Base-by-base conservation (phyloP, 1,284 basidiomycete genomes). In the Ceratobasidium sp. region DNA sequence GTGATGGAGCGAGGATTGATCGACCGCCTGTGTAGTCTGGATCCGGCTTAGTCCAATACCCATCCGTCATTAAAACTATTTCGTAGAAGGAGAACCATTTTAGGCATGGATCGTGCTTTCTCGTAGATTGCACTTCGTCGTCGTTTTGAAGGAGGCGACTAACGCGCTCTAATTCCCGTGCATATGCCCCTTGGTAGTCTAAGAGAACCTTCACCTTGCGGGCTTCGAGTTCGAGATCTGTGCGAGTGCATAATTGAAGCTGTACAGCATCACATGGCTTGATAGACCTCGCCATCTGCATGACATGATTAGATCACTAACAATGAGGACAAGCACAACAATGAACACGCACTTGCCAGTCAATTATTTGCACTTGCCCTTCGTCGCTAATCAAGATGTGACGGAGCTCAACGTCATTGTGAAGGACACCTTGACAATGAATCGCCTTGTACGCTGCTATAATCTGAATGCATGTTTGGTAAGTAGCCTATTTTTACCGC, bases 301-400 rank as follows among this genome's bases (percentile, higher is more conserved):
- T 81, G 74, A 88, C 87, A 75, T 87, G 82, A 71, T 85, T 81
- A 35, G 20, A 12, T 55, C 25, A 55, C 3, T 12, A 31, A 38
- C n/a, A 55, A 32, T 32, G 7, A 2, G 17, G 6, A 32, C 15
- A 35, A 22, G 22, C 31, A 55, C 34, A 55, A 32, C 12, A 55
- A 20, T 15, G 10, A 3, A 17, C 17, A 20, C 32, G 15, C 27
- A 55, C 77, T 47, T 69, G 53, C 58, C 85, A 88, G 75, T 88
- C 82, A 72, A 86, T 81, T 58, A 89, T 79, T 35, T 80, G 84
- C 38, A 89, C 82, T 34, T 79, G 79, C 47, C 80, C 83, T 73
- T 87, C 85, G 1, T 79, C 85, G 1, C 83, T 82, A 50, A 89
- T 83, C 70, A 88, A 80, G 74, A 89, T 84, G 69, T 86, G 83